Evolutionary conservation across 2,329 filamentous ascomycete species (phyloP), one percentile per base, ranked within the genome.

Genomic region (Ophiosphaerella narmari): DNA sequence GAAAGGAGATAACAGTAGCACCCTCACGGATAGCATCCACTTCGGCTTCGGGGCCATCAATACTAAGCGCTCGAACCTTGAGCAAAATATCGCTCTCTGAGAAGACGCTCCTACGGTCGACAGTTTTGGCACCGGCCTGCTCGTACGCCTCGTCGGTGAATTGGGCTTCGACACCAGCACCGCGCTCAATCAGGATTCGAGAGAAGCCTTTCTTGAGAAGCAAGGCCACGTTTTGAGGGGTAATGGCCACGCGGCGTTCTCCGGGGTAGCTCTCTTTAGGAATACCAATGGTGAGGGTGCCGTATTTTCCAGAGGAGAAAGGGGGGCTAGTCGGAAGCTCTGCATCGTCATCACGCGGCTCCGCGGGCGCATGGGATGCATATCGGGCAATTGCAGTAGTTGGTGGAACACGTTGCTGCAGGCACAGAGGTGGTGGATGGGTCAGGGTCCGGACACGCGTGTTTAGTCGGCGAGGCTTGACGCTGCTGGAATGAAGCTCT

Each of bases 201-300:
- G 80, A 81, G 70, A 91, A 94, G 31, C 91, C 91, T 72, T 95
- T 96, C 72, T 95, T 95, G 55, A 92, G 83, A 1, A 96, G 77
- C 1, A 95, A 77, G 2, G 86, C 82, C 13, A 91, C 89, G 76
- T 96, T 96, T 57, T 89, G 85, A 1, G 91, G 91, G 0, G 90
- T 93, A 48, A 96, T 81, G 26, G 91, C 90, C 12, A 96, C 91
- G 43, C 91, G 88, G 36, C 88, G 86, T 76, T 96, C 91, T 50
- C 86, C 84, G 1, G 86, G 83, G 63, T 83, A 91, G n/a, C 84
- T 87, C 73, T 96, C 91, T 50, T 82, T 84, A 12, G 90, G 90
- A 4, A 94, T 83, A 50, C 91, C 91, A 40, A 96, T 85, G 4
- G 85, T 88, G 48, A 96, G 81, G 38, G 86, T 78, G 16, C 82